These are phyloP conservation scores for Pleomassaria siparia DNA, from an alignment of 2,329 filamentous ascomycete genomes.

Conservation along the genomic window DNA sequence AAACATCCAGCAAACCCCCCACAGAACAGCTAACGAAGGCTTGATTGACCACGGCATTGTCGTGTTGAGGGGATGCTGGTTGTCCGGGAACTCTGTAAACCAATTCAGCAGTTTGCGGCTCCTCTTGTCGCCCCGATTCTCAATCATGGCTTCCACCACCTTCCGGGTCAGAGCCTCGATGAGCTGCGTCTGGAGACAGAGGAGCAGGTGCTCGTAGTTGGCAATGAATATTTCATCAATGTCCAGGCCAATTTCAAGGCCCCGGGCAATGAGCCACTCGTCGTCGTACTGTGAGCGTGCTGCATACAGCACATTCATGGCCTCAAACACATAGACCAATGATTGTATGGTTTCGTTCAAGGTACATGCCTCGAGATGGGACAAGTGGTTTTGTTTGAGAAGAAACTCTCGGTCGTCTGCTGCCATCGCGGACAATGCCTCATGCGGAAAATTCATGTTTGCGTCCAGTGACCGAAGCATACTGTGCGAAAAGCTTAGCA, in stretches of 20 bases:
- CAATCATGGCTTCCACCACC: conserved; percentile 30
- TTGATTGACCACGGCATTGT: conserved; percentile 50
- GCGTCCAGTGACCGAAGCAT: conserved; percentile 32
- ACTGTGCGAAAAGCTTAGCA: conserved; percentile 34
- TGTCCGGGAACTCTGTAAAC: conserved; percentile 46
- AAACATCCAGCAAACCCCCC: conserved; percentile 49
- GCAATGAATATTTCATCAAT: conserved; percentile 44
- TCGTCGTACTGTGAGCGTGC: conserved; percentile 30
- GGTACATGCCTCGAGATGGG: conserved; percentile 25
- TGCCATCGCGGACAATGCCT: conserved; percentile 33
- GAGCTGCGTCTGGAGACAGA: conserved; percentile 41
- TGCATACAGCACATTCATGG: conserved; percentile 32
- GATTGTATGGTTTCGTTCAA: conserved; percentile 29
- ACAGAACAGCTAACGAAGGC: conserved; percentile 46
- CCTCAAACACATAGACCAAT: conserved; percentile 33
- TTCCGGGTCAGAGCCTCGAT: conserved; percentile 33
- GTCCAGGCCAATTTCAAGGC: conserved; percentile 28
- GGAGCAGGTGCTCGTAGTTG: conserved; percentile 48
- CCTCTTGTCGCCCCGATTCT: conserved; percentile 33
- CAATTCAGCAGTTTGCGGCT: conserved; percentile 37
- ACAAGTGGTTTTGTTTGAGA: conserved; percentile 34
- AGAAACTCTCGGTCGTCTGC: conserved; percentile 37
- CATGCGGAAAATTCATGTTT: conserved; percentile 17
- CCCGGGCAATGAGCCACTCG: conserved; percentile 34
- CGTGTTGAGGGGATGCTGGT: conserved; percentile 43